A percentile compares a stretch with the other conserved stretches of the same genome.
Evolutionary conservation across 257 asterid genomes (phyloP).

Genomic region (Nemophila menziesii): DNA sequence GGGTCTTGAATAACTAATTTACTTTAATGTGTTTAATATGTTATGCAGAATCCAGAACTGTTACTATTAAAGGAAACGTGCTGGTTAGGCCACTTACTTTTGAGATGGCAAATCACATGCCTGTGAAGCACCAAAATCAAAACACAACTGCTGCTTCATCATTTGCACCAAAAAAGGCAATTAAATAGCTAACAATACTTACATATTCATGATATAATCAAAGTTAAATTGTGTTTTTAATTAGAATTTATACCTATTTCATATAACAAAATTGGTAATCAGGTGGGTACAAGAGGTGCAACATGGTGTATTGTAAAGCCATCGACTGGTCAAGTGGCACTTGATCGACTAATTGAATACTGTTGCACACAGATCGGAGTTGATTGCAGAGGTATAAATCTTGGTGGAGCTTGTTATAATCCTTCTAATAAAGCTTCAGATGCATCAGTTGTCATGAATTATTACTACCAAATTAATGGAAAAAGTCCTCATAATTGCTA

Average conservation of each 20-base stretch:
- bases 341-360: conserved; percentile 14
- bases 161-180: no score
- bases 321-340: conserved; percentile 15
- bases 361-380: conserved; percentile 18
- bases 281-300: not conserved
- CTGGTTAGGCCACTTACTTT: no score
- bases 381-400: conserved; percentile 18
- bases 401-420: conserved; percentile 16
- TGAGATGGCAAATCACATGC: not conserved
- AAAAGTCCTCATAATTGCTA: conserved; percentile 4
- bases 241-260: no score
- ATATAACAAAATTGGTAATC: no score
- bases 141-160: no score
- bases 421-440: conserved; percentile 22
- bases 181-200: no score
- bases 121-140: no score
- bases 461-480: conserved; percentile 16
- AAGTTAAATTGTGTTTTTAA: no score
- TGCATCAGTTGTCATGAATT: conserved; percentile 31
- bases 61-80: not conserved
- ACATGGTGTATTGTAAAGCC: conserved; percentile 34
- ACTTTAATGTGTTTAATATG: not conserved
- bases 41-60: not conserved
- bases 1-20: not conserved
- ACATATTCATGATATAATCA: no score